These are phyloP conservation scores for Mikania micrantha DNA, from an alignment of 129 eudicot genomes.

Conservation along the genomic window DNA sequence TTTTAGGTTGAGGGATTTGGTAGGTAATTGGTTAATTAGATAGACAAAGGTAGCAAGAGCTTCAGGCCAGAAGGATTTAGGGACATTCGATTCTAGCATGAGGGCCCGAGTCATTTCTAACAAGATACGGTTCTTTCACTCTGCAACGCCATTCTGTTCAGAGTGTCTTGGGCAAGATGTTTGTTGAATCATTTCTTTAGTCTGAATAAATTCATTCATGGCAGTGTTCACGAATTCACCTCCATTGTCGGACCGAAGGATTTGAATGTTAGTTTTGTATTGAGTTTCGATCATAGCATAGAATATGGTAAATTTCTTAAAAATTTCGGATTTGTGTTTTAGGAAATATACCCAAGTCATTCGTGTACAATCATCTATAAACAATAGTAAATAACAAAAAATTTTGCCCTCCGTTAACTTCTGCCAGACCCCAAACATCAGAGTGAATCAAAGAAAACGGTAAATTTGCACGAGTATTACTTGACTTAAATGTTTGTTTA, in stretches of 20 bases:
- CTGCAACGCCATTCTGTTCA: slow-evolving; percentile 17
- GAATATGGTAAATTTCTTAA: too few species aligned
- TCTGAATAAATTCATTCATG: slow-evolving; percentile 3
- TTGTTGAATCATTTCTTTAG: too few species aligned
- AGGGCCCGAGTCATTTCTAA: too few species aligned
- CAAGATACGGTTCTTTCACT: too few species aligned
- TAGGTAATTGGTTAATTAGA: neutral
- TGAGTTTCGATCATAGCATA: neutral
- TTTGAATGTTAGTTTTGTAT: slow-evolving; percentile 3
- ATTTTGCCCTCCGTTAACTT: too few species aligned
- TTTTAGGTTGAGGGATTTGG: neutral
- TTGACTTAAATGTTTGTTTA: neutral
- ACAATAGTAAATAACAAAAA: neutral
- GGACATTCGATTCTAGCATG: too few species aligned
- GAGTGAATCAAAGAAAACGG: neutral
- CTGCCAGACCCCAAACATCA: neutral
- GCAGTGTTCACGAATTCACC: too few species aligned
- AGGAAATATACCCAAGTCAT: slow-evolving; percentile 5
- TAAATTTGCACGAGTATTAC: neutral
- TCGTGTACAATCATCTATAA: neutral
- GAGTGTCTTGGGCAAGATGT: slow-evolving; percentile 5
- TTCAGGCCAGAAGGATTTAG: too few species aligned
- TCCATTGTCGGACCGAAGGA: neutral
- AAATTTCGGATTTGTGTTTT: slow-evolving; percentile 3
- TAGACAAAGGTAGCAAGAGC: neutral